Conservation (phyloP, 257 asterid species). For the Solanum rostratum region DNA sequence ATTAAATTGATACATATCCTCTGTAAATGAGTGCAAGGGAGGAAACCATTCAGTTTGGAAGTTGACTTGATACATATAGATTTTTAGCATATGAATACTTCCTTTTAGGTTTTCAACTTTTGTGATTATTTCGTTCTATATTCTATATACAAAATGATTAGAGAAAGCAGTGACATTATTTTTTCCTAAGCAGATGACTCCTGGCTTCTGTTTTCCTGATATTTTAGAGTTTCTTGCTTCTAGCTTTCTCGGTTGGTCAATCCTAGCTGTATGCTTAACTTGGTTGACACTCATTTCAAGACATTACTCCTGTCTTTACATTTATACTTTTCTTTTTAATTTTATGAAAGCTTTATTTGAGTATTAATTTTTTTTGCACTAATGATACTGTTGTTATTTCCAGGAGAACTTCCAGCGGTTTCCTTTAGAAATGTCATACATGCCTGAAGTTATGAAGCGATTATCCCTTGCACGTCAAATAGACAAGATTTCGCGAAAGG, state of each 20-base stretch:
- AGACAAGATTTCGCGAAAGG: constrained; percentile 68
- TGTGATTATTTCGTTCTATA: not conserved
- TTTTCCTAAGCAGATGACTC: not conserved
- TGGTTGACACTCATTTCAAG: not conserved
- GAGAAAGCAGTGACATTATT: not conserved
- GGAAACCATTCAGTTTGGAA: not conserved
- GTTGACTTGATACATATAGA: not conserved
- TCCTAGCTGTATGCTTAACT: not conserved
- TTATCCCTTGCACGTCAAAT: constrained; percentile 88
- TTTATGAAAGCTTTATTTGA: not conserved
- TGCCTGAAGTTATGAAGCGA: constrained; percentile 79
- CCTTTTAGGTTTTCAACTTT: not conserved
- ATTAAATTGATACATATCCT: not conserved
- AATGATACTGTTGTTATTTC: not conserved
- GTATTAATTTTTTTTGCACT: not conserved
- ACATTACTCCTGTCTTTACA: not conserved
- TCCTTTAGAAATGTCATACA: constrained; percentile 66
- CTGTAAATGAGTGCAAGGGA: not conserved
- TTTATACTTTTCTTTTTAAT: not conserved
- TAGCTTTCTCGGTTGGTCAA: not conserved
- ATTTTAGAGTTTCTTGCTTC: not conserved
- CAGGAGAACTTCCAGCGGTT: constrained; percentile 89
- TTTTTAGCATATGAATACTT: not conserved
- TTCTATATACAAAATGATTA: not conserved
- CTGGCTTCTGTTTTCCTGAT: not conserved